Conservation (phyloP, 345 rosid species). For the Viola odorata region DNA sequence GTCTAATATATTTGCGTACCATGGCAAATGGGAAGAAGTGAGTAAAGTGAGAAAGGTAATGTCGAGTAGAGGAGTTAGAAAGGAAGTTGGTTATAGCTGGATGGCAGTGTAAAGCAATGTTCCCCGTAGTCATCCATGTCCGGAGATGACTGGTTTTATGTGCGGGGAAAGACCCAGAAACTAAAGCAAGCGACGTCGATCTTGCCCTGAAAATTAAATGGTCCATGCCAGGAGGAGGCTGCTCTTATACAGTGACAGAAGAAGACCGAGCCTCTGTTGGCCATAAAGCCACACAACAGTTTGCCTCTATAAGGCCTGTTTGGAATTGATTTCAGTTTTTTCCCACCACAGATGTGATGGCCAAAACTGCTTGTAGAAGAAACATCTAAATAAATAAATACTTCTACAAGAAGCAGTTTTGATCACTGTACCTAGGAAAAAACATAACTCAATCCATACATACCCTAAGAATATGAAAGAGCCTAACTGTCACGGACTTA, state of each 20-base stretch:
- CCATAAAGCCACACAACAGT: neutral
- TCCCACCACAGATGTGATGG: no score
- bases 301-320: no score
- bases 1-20: constrained; percentile 53
- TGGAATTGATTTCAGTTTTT: no score
- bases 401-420: neutral
- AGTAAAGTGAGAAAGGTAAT: constrained; percentile 52
- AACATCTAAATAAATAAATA: neutral
- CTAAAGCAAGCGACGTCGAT: no score
- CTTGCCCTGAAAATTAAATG: neutral
- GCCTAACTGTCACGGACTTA: no score
- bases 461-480: no score
- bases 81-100: constrained; percentile 71
- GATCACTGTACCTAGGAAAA: neutral
- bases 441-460: no score
- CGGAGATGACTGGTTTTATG: neutral
- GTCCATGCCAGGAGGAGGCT: neutral
- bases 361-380: no score
- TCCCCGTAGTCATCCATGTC: neutral
- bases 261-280: neutral
- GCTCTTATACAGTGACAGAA: neutral
- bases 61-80: constrained; percentile 46
- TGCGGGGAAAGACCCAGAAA: no score
- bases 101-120: constrained; percentile 34
- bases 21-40: constrained; percentile 57